Evolutionary conservation across 23 red algal species (phyloP).

Genomic region (Pyropia yezoensis): DNA sequence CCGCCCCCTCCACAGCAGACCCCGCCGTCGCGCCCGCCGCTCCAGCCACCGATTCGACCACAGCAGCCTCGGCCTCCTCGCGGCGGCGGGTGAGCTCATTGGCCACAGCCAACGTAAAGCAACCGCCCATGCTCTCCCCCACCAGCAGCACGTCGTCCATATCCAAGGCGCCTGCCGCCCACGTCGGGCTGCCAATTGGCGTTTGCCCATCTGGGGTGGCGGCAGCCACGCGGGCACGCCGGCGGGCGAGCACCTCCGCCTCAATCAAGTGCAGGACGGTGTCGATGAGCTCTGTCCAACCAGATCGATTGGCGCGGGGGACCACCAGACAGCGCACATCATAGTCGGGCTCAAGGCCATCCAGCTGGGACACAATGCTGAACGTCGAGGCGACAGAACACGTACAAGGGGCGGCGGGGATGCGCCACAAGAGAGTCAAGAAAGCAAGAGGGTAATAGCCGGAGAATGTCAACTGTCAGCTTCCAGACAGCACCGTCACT

Average conservation of each 20-base stretch:
- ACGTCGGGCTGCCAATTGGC: too few species aligned
- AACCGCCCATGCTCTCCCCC: conserved; percentile 71
- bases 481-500: too few species aligned
- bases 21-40: too few species aligned
- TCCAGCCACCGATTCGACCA: background rate
- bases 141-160: conserved; percentile 18
- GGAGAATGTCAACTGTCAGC: too few species aligned
- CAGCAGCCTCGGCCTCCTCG: background rate
- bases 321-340: conserved; percentile 50
- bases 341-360: conserved; percentile 35
- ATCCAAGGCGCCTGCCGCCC: background rate
- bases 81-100: conserved; percentile 15
- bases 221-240: background rate
- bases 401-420: too few species aligned
- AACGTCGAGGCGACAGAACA: too few species aligned
- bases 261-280: conserved; percentile 20
- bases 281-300: conserved; percentile 14
- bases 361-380: conserved; percentile 51
- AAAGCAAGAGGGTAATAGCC: too few species aligned
- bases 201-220: too few species aligned
- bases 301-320: conserved; percentile 43
- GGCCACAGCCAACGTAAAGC: conserved; percentile 11
- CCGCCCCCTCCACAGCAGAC: too few species aligned
- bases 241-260: conserved; percentile 4
- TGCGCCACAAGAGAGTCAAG: too few species aligned